Percentiles rank a stretch among this genome's conserved stretches.
Conservation (phyloP, 148 eudicot genomes). For the Arctostaphylos glauca region DNA sequence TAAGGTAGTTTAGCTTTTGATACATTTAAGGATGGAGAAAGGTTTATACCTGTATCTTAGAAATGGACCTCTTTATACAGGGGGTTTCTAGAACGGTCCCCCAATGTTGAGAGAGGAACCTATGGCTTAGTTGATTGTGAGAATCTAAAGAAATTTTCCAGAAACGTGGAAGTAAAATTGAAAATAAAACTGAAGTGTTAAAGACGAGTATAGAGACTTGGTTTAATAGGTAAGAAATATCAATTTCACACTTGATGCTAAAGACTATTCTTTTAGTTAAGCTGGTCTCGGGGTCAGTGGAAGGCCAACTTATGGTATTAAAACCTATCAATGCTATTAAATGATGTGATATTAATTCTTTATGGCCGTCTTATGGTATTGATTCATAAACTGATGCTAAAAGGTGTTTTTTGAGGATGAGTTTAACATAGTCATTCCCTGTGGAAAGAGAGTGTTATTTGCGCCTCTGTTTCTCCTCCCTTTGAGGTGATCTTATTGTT, state of each 20-base stretch:
- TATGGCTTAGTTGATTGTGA: neutral
- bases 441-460: neutral
- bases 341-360: neutral
- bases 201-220: neutral
- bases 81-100: neutral
- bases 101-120: neutral
- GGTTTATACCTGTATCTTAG: neutral
- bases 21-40: neutral
- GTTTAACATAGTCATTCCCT: neutral
- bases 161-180: neutral
- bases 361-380: neutral
- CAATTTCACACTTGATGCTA: neutral
- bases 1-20: conserved; percentile 9
- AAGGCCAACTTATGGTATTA: neutral
- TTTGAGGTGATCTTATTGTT: neutral
- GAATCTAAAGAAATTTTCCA: neutral
- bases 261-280: neutral
- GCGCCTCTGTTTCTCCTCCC: neutral
- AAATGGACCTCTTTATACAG: neutral
- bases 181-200: neutral
- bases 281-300: neutral
- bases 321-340: neutral
- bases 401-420: neutral
- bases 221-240: neutral
- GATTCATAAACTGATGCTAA: neutral